Evolutionary conservation across 202 grass and related monocot genomes (phyloP), one percentile per base, ranked within the genome.

Genomic region (Saccharum hybrid): DNA sequence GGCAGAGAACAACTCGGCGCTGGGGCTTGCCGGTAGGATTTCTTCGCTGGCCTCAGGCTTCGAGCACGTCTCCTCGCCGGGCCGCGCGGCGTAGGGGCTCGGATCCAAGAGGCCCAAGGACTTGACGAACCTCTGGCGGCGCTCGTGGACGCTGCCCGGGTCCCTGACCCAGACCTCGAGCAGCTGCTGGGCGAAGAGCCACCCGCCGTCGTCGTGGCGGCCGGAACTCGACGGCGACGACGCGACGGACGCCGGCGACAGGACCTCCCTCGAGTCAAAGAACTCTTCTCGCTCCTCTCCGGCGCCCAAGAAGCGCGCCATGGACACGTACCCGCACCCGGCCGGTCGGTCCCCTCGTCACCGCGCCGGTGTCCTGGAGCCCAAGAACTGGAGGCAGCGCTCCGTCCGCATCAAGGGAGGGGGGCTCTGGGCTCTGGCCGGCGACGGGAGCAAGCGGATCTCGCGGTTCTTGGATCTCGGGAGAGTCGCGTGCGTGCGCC

Each of bases 261-360:
- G 40, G 34, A 86, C 89, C 78, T 96, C 96, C 77, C 85, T 92
- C 0, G 96, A 86, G 65, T 98, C 91, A 56, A 94, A 96, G 88
- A 96, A 94, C 74, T 88, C 82, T 2, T 94, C 95, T 19, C 82
- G 81, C 28, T 4, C 71, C 13, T 81, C 87, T 34, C 45, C 86
- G 3, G 37, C 80, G 6, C n/a, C 16, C 40, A 57, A 66, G 26
- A 86, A 82, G 52, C 14, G 15, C 23, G 72, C 80, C 87, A 88
- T 93, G 84, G 75, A 72, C 89, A 40, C 21, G 75, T 26, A 23
- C 42, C 52, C 74, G 63, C 49, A 14, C 66, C 38, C 59, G 72
- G 33, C 67, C 46, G 33, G n/a, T 2, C 54, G 54, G 54, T 10
- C 54, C 54, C 54, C 54, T 3, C 19, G 19, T 79, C 81, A 83